Conservation (phyloP, 768 basidiomycete species). For the Phlegmacium glaucopus region DNA sequence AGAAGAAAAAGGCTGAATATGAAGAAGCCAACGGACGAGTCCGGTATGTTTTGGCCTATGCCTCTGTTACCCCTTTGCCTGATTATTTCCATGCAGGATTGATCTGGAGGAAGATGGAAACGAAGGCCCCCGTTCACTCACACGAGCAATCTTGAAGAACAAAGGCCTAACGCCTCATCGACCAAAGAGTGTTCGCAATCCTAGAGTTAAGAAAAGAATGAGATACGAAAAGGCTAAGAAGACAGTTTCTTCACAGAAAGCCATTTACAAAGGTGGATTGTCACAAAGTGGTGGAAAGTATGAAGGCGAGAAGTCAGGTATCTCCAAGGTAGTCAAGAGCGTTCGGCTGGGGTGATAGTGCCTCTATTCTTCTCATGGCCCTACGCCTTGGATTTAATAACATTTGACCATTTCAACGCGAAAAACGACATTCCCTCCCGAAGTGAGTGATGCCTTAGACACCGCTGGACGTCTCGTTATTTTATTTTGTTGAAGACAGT, state of each 20-base stretch:
- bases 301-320: slow-evolving; percentile 91
- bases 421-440: no score
- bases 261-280: slow-evolving; percentile 89
- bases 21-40: slow-evolving; percentile 49
- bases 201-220: slow-evolving; percentile 94
- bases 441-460: not conserved
- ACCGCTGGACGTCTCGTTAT: no score
- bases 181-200: slow-evolving; percentile 89
- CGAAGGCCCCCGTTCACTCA: slow-evolving; percentile 82
- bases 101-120: slow-evolving; percentile 23
- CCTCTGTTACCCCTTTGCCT: not conserved
- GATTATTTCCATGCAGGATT: slow-evolving; percentile 19
- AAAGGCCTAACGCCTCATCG: slow-evolving; percentile 90
- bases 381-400: no score
- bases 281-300: slow-evolving; percentile 69
- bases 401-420: not conserved
- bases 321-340: slow-evolving; percentile 87
- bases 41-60: slow-evolving; percentile 9
- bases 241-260: slow-evolving; percentile 83
- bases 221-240: slow-evolving; percentile 95
- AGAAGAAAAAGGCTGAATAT: slow-evolving; percentile 78
- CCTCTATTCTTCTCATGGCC: not conserved
- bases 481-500: no score
- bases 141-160: slow-evolving; percentile 90
- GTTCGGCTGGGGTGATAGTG: slow-evolving; percentile 54